Conservation (phyloP, 2,329 filamentous ascomycete genomes). For the Penicillium sp. region DNA sequence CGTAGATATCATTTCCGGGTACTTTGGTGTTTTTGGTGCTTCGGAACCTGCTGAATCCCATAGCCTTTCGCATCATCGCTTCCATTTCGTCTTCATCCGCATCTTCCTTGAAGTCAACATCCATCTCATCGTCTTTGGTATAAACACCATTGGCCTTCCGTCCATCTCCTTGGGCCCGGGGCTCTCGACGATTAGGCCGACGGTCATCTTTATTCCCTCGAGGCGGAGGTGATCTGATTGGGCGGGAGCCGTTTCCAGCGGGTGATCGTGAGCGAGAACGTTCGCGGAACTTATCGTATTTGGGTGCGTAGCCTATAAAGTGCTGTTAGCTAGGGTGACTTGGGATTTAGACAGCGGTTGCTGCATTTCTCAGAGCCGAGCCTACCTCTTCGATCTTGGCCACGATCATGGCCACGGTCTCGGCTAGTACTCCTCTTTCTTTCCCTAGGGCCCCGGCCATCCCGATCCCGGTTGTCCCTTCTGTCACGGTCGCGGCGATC, state of each 20-base stretch:
- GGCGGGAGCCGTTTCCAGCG: conserved; percentile 36
- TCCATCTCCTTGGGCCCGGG: conserved; percentile 21
- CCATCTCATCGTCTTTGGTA: conserved; percentile 36
- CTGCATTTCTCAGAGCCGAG: background rate
- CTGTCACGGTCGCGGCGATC: conserved; percentile 40
- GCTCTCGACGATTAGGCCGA: conserved; percentile 32
- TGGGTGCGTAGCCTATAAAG: conserved; percentile 28
- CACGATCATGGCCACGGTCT: conserved; percentile 38
- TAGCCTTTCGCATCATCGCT: conserved; percentile 75
- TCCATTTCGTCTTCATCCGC: conserved; percentile 64
- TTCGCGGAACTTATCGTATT: conserved; percentile 36
- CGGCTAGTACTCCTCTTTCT: conserved; percentile 41
- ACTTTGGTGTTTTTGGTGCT: conserved; percentile 89
- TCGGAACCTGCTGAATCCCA: conserved; percentile 87
- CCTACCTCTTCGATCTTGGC: conserved; percentile 42
- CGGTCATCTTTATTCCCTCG: conserved; percentile 36
- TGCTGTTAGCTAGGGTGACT: background rate
- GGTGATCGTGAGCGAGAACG: conserved; percentile 36
- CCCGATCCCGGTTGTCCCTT: conserved; percentile 33
- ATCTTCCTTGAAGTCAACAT: conserved; percentile 49
- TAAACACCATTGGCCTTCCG: conserved; percentile 24
- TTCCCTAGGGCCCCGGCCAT: conserved; percentile 40
- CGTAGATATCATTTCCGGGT: conserved; percentile 79
- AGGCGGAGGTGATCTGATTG: conserved; percentile 34
- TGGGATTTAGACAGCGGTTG: background rate